Evolutionary conservation across 306 rosid species (phyloP).

Genomic region (Acacia confusa): DNA sequence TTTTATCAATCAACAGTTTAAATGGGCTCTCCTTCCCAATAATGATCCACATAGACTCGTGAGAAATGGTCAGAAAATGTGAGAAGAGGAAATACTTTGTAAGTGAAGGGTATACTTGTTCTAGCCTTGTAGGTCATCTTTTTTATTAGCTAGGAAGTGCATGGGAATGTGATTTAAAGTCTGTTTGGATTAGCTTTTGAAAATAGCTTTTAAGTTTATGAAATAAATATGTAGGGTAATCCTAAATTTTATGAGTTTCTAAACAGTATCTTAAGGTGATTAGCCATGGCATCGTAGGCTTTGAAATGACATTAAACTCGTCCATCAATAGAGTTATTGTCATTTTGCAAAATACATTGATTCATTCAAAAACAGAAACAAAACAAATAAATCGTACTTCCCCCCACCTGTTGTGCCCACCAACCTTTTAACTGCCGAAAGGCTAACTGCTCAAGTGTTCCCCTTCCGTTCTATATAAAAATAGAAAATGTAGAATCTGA

Average conservation of each 20-base stretch:
- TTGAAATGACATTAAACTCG: neutral
- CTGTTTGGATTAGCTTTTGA: too few relatives aligned
- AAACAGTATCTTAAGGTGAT: too few relatives aligned
- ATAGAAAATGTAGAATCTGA: neutral
- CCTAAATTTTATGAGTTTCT: too few relatives aligned
- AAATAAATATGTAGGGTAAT: too few relatives aligned
- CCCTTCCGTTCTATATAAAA: neutral
- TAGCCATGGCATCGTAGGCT: neutral
- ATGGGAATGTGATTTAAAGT: too few relatives aligned
- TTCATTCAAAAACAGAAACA: neutral
- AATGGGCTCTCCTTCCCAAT: too few relatives aligned
- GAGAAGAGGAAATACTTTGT: too few relatives aligned
- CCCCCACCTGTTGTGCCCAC: neutral
- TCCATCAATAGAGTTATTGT: neutral
- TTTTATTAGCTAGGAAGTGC: neutral
- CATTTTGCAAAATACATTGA: neutral
- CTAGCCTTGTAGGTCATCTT: neutral
- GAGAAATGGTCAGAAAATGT: too few relatives aligned
- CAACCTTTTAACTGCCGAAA: neutral
- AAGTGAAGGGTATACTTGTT: too few relatives aligned
- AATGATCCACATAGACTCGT: too few relatives aligned
- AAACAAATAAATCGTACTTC: neutral
- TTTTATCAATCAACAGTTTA: too few relatives aligned
- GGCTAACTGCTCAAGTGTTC: neutral
- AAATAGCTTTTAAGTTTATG: too few relatives aligned